phyloP scores from a whole-genome alignment of 2,329 filamentous ascomycete genomes.

The Cadophora malorum region DNA sequence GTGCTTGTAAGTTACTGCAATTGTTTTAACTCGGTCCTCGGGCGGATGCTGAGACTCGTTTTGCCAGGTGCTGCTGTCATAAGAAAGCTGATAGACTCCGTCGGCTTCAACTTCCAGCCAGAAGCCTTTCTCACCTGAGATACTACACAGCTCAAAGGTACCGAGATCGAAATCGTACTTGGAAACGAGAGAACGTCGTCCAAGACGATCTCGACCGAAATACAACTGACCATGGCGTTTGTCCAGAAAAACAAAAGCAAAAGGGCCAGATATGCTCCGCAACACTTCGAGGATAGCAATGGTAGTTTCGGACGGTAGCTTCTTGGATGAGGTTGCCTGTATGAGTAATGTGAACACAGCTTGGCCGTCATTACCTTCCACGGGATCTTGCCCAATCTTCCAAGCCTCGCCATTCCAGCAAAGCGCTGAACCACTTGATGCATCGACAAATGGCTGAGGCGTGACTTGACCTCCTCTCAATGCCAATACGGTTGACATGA shows the following conservation, averaged over 20 bases:
- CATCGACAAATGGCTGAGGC: slow-evolving; percentile 73
- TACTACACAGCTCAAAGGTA: slow-evolving; percentile 70
- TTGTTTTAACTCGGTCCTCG: not conserved
- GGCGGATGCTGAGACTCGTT: not conserved
- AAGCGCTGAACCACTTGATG: slow-evolving; percentile 65
- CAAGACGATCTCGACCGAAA: slow-evolving; percentile 87
- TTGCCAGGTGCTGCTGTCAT: slow-evolving; percentile 1
- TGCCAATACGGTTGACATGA: slow-evolving; percentile 87
- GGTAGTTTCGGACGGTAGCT: slow-evolving; percentile 34
- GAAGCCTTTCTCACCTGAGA: slow-evolving; percentile 60
- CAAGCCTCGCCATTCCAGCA: slow-evolving; percentile 99
- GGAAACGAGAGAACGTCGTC: slow-evolving; percentile 80
- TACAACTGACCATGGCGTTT: slow-evolving; percentile 66
- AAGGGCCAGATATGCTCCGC: slow-evolving; percentile 76
- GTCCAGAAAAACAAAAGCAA: slow-evolving; percentile 88
- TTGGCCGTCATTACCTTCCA: slow-evolving; percentile 82
- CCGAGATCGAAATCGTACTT: slow-evolving; percentile 51
- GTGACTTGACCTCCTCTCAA: slow-evolving; percentile 78
- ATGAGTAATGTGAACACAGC: slow-evolving; percentile 68
- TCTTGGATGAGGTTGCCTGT: slow-evolving; percentile 40
- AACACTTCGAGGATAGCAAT: slow-evolving; percentile 58
- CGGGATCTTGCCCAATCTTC: slow-evolving; percentile 64
- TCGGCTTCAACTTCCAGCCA: slow-evolving; percentile 88
- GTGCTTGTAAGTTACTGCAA: slow-evolving; percentile 23
- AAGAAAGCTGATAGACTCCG: slow-evolving; percentile 66